Base-by-base conservation (phyloP, 345 rosid genomes). In the Barbarea vulgaris region DNA sequence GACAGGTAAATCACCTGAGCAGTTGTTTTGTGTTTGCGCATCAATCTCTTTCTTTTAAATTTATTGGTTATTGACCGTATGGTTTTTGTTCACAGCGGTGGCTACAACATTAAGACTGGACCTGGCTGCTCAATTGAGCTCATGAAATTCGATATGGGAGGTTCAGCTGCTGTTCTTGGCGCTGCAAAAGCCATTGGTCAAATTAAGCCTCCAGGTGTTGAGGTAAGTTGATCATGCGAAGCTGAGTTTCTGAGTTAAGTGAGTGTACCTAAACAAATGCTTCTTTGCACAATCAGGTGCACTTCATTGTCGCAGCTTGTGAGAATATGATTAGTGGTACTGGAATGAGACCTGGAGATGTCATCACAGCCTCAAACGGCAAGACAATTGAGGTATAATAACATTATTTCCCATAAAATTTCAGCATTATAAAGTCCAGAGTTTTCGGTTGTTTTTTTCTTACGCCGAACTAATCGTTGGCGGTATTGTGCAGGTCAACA, bases 251-350 rank as follows among this genome's bases (percentile, higher is more conserved):
- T 70, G 5, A 19, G 47, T 31, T 42, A 9, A 54, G 61, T 10
- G 27, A 53, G 8, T 42, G 39, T 39, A 25, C 3, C 50, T 27
- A 12, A 53, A 44, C 48, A 61, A 27, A 25, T n/a, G 10, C 5
- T 1, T 41, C 11, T 53, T 69, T 77, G 70, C 34, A 25, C 72
- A 39, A 81, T 74, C 80, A 90, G 98, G 91, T 93, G 78, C 98
- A 90, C 70, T 93, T 93, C 69, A 87, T 94, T 33, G 90, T 91
- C 64, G 98, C 98, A 57, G 93, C 98, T 66, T 94, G 98, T 79
- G 98, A 94, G 87, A 94, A 94, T 80, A 91, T 91, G 97, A 91
- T 94, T 41, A 95, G 99, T 73, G 99, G 99, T 69, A 89, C 98
- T 3, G 97, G 98, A 48, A 95, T 95, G 98, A 86, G 99, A 81